A percentile compares a stretch with the other conserved stretches of the same genome.
phyloP scores from a whole-genome alignment of 441 rosid genomes.

The Metrosideros polymorpha region DNA sequence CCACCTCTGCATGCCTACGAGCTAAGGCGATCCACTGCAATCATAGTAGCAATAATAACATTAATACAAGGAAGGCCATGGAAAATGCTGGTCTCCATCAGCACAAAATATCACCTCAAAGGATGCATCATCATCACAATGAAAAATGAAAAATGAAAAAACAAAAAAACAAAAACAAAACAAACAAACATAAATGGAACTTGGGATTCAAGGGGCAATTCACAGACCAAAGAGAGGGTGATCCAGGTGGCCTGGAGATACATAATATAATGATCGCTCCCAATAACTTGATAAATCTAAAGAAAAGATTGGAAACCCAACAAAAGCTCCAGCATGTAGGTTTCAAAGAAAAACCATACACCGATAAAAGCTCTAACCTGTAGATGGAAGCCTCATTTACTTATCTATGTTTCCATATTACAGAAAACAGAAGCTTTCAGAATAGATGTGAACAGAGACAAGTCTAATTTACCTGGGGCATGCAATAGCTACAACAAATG shows the following conservation, averaged over 20 bases:
- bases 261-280: neutral
- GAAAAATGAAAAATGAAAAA: too few relatives aligned
- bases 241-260: neutral
- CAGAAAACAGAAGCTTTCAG: neutral
- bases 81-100: neutral
- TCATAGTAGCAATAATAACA: slow-evolving; percentile 5
- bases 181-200: neutral
- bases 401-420: neutral
- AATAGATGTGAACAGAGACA: neutral
- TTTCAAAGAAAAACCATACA: neutral
- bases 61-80: neutral
- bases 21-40: slow-evolving; percentile 76
- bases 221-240: neutral
- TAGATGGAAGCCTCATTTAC: neutral
- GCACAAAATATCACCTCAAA: neutral
- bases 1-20: slow-evolving; percentile 73
- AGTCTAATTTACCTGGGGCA: neutral
- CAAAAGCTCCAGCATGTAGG: neutral
- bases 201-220: neutral
- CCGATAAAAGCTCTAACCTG: neutral
- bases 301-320: neutral
- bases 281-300: neutral
- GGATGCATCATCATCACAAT: neutral
- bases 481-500: neutral
- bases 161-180: too few relatives aligned